Percentiles rank a stretch among this genome's conserved stretches.
Conservation (phyloP, 2,329 filamentous ascomycete genomes). For the Curvularia sp. region DNA sequence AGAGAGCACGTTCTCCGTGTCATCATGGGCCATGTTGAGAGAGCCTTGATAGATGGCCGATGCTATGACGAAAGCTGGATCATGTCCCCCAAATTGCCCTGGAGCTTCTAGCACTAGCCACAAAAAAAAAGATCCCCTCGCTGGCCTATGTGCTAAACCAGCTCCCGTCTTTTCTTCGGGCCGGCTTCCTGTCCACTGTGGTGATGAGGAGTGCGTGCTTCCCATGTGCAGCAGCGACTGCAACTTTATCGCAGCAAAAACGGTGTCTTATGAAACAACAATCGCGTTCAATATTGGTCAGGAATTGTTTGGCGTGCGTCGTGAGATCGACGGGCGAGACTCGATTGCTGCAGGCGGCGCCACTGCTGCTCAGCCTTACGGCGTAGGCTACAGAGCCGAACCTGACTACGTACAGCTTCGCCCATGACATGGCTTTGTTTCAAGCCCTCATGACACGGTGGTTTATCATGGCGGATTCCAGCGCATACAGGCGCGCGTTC, state of each 20-base stretch:
- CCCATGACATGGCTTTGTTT: background rate
- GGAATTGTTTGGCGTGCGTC: conserved; percentile 25
- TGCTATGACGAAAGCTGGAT: background rate
- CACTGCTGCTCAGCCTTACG: conserved; percentile 44
- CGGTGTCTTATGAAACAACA: conserved; percentile 31
- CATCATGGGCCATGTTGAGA: background rate
- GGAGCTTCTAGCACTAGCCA: conserved; percentile 12
- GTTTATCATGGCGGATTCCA: too few species aligned
- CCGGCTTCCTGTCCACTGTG: conserved; percentile 37
- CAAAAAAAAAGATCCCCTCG: too few species aligned
- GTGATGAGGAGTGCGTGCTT: conserved; percentile 31
- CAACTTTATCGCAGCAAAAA: conserved; percentile 25
- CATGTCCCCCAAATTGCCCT: background rate
- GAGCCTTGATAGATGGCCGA: background rate
- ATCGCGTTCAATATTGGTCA: conserved; percentile 20
- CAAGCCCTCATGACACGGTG: background rate
- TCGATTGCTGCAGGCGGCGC: conserved; percentile 24
- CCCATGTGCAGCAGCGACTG: conserved; percentile 20
- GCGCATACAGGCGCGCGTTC: too few species aligned
- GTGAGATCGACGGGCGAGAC: conserved; percentile 28
- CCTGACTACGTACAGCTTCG: conserved; percentile 17
- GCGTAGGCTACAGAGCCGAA: conserved; percentile 27
- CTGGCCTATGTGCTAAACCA: conserved; percentile 28
- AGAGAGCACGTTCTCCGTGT: background rate
- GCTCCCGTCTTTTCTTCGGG: conserved; percentile 31